Percentiles rank a stretch among this genome's conserved stretches.
Evolutionary conservation across 2,329 filamentous ascomycete species (phyloP).

Genomic region (Nigrograna mackinnonii): DNA sequence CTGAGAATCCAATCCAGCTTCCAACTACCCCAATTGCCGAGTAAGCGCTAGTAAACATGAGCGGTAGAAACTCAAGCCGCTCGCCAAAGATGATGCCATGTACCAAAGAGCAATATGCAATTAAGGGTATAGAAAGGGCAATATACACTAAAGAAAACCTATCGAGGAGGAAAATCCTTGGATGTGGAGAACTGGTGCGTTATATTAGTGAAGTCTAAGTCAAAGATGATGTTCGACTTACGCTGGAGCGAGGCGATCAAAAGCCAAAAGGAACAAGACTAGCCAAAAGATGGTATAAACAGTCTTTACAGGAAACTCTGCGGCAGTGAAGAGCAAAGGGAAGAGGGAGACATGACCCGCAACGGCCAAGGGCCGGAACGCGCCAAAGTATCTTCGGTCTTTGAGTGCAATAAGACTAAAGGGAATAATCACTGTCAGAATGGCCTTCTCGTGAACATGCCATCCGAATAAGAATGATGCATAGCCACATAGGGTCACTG

Average conservation of each 20-base stretch:
- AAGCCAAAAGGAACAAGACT: conserved; percentile 79
- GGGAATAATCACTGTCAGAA: conserved; percentile 90
- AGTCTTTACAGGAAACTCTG: conserved; percentile 93
- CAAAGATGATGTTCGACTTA: conserved; percentile 36
- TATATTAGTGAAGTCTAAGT: conserved; percentile 15
- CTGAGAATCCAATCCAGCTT: conserved; percentile 92
- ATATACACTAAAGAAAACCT: conserved; percentile 90
- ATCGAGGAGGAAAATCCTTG: conserved; percentile 88
- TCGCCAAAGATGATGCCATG: conserved; percentile 84
- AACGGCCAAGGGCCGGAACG: conserved; percentile 89
- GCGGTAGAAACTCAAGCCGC: conserved; percentile 83
- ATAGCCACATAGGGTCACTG: conserved; percentile 90
- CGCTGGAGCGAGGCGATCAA: conserved; percentile 85
- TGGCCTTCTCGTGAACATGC: conserved; percentile 98
- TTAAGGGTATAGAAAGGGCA: conserved; percentile 83
- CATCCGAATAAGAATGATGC: conserved; percentile 97
- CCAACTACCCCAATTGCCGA: conserved; percentile 92
- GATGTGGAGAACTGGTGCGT: conserved; percentile 63
- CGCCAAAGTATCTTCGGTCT: conserved; percentile 86
- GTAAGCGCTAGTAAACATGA: conserved; percentile 98
- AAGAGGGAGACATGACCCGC: conserved; percentile 95
- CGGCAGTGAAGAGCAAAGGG: conserved; percentile 86
- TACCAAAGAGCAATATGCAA: conserved; percentile 83
- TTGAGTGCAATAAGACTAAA: conserved; percentile 91
- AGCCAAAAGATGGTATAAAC: conserved; percentile 94